phyloP scores from a whole-genome alignment of 345 rosid species.

The Alliaria petiolata region DNA sequence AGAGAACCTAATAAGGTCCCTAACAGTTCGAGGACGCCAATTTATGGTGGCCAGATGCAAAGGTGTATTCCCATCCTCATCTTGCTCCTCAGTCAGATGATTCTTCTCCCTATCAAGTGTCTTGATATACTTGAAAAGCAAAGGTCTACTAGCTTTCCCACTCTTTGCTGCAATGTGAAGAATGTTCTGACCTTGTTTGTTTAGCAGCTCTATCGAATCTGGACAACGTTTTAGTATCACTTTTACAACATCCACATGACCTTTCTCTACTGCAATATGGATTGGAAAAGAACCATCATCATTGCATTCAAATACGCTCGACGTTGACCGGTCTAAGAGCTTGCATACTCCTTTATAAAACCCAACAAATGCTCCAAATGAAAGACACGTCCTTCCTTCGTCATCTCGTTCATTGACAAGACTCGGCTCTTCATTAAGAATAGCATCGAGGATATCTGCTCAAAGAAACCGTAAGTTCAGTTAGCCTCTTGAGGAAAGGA shows the following conservation, averaged over 20 bases:
- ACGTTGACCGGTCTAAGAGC: background rate
- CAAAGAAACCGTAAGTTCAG: too few species aligned
- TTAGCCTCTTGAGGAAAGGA: too few species aligned
- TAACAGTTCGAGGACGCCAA: too few species aligned
- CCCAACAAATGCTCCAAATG: background rate
- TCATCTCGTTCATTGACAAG: background rate
- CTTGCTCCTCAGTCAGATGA: too few species aligned
- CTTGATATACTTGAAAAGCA: background rate
- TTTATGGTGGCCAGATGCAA: conserved; percentile 10
- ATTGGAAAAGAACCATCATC: conserved; percentile 16
- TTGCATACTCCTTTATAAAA: background rate
- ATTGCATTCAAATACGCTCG: background rate
- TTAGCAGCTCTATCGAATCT: background rate
- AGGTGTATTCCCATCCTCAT: conserved; percentile 24
- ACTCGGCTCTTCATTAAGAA: background rate
- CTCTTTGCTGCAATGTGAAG: background rate
- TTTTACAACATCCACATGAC: background rate
- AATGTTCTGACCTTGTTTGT: background rate
- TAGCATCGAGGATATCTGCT: background rate
- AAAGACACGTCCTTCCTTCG: conserved; percentile 19
- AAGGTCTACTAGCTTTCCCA: background rate
- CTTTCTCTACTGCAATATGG: background rate
- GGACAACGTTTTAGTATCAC: background rate
- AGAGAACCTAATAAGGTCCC: background rate
- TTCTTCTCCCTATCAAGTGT: too few species aligned